Evolutionary conservation across 208 protist genomes (phyloP).

Genomic region (Entamoeba histolytica): DNA sequence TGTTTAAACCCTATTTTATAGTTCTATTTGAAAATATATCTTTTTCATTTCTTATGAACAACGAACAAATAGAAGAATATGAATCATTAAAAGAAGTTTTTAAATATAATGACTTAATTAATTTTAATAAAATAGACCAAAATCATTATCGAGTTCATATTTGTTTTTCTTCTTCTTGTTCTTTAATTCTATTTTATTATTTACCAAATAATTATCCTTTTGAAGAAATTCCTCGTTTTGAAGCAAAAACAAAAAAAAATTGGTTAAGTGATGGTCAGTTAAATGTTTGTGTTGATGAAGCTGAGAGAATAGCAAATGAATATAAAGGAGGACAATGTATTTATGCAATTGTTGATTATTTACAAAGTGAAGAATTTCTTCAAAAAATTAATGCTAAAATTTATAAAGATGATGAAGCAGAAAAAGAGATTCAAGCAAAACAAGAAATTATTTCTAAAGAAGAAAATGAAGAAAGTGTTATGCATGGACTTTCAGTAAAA

Average conservation of each 20-base stretch:
- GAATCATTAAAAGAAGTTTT: neutral
- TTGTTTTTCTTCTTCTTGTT: neutral
- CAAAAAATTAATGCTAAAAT: neutral
- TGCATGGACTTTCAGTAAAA: neutral
- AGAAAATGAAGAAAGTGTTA: neutral
- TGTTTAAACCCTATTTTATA: too few species aligned
- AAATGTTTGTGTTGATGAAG: neutral
- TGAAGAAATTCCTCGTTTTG: neutral
- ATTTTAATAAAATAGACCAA: neutral
- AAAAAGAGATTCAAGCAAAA: neutral
- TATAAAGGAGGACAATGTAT: neutral
- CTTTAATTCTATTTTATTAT: neutral
- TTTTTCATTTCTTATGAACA: too few species aligned
- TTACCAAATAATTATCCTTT: neutral
- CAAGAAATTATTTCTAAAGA: too few species aligned
- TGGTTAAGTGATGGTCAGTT: neutral
- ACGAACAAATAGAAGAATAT: neutral
- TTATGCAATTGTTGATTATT: neutral
- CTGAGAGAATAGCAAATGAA: neutral
- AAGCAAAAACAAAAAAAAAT: neutral
- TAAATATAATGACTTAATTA: neutral
- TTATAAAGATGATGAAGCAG: neutral
- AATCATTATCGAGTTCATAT: neutral
- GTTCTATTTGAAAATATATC: too few species aligned
- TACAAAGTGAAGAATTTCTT: neutral